Evolutionary conservation across 768 basidiomycete species (phyloP), one percentile per base, ranked within the genome.

Genomic region (Panaeolus cyanescens): DNA sequence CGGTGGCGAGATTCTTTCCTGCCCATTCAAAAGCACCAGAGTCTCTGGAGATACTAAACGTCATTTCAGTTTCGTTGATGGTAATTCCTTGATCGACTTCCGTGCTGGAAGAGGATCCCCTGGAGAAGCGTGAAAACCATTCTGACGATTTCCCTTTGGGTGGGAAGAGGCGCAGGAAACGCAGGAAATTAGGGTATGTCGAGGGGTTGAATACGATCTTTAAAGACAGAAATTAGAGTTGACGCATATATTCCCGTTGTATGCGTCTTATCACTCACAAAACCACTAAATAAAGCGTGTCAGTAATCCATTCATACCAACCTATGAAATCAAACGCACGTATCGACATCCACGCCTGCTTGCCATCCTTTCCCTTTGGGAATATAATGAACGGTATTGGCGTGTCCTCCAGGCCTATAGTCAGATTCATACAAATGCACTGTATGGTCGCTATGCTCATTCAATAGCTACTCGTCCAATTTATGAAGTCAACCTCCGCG

Each of bases 121-220:
- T 17, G 55, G 63, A 33, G 62, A 58, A 37, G 62, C 45, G 22
- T 25, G 53, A 33, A 56, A 59, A 13, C 32, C 39, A 39, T 30
- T 39, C 31, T 12, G 42, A 4, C 12, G 56, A 42, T 12, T 56
- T 58, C 5, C 56, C 30, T 5, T 56, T 12, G 9, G 67, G 61
- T 9, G 69, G 62, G 54, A 82, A 77, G 30, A 78, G 70, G 15
- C 76, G 72, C 32, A 92, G 79, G 70, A 93, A 93, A 39, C 84
- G 81, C 54, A 90, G 79, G 69, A 92, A 91, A 71, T 93, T 92
- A 20, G 90, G 92, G 67, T 92, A 92, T 0, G 90, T 91, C 34
- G 77, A 77, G 0, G 90, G 87, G 69, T 92, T 92, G 72, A 89
- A 85, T 6, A 92, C 90, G 65, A 92, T 90, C 88, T 91, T 66